Evolutionary conservation across 169 alveolate species (phyloP), one percentile per base, ranked within the genome.

Genomic region (Prorocentrum cordatum): DNA sequence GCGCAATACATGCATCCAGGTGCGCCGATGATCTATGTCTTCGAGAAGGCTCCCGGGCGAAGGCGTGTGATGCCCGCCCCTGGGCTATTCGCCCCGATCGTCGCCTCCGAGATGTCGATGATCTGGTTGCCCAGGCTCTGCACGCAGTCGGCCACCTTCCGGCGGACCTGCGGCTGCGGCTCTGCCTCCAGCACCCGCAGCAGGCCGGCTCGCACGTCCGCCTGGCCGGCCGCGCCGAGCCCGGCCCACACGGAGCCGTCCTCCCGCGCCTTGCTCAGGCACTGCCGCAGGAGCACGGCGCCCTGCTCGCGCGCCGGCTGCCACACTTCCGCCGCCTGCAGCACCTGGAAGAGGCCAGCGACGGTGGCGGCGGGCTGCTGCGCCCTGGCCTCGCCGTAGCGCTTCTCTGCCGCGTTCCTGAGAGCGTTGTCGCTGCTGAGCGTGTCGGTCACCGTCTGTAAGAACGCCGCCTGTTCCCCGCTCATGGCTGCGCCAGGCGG

Each of bases 61-160:
- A 20, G 3, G 35, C 27, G 36, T 22, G 61, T 47, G 26, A 47
- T 3, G 14, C 7, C 7, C 27, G 2, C 31, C 45, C 31, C 9
- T 2, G 24, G 32, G 27, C 72, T 62, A 12, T 26, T 2, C 10
- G 9, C 29, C n/a, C 7, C n/a, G n/a, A 38, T 9, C 26, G 42
- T 62, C 42, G 45, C 73, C 9, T 77, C 88, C 36, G 33, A 72
- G 32, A 77, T 33, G 62, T 77, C 62, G 12, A 77, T 66, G 35
- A 77, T 77, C 75, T 77, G 88, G 32, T 77, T 77, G 64, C 64
- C 88, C 73, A 77, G 62, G 73, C 88, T 77, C 20, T 77, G 88
- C 22, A 77, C 38, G 88, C 88, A 77, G 62, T 77, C 88, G 35
- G 88, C 32, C 72, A 77, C 86, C 86, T 77, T 77, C 62, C 38